These are phyloP conservation scores for Cylindrotheca closterium DNA, from an alignment of 108 stramenopile genomes.

Conservation along the genomic window DNA sequence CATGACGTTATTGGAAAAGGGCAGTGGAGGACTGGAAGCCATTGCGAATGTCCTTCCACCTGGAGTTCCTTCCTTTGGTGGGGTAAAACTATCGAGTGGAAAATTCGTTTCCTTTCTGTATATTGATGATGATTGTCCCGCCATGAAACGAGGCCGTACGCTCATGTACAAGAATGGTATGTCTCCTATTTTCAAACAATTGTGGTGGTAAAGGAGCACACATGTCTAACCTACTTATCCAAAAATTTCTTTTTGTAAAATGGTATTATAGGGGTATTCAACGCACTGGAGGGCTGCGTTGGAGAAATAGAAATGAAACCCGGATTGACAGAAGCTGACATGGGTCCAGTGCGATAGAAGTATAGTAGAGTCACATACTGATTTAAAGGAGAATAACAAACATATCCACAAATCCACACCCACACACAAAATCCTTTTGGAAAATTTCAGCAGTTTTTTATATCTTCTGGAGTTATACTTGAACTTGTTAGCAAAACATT, in stretches of 20 bases:
- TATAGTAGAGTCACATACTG: neutral
- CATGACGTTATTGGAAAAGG: conserved; percentile 61
- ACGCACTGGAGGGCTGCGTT: conserved; percentile 80
- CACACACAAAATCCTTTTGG: too few species aligned
- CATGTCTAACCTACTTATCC: too few species aligned
- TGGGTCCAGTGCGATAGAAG: conserved; percentile 27
- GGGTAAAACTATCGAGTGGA: conserved; percentile 52
- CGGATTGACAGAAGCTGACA: conserved; percentile 52
- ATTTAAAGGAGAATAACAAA: neutral
- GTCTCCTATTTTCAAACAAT: too few species aligned
- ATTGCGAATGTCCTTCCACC: conserved; percentile 46
- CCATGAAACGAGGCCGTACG: conserved; percentile 69
- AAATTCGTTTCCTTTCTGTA: conserved; percentile 77
- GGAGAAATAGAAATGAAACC: conserved; percentile 75
- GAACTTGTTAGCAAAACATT: too few species aligned
- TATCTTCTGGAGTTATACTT: too few species aligned
- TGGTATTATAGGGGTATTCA: conserved; percentile 61
- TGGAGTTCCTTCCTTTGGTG: conserved; percentile 65
- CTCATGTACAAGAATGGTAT: conserved; percentile 88
- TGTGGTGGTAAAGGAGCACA: too few species aligned
- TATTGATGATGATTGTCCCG: conserved; percentile 54
- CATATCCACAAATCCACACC: neutral
- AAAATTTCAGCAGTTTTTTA: too few species aligned
- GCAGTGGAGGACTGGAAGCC: conserved; percentile 65
- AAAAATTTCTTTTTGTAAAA: too few species aligned